Conservation (phyloP, 2,329 filamentous ascomycete species). For the Huntiella moniliformis region DNA sequence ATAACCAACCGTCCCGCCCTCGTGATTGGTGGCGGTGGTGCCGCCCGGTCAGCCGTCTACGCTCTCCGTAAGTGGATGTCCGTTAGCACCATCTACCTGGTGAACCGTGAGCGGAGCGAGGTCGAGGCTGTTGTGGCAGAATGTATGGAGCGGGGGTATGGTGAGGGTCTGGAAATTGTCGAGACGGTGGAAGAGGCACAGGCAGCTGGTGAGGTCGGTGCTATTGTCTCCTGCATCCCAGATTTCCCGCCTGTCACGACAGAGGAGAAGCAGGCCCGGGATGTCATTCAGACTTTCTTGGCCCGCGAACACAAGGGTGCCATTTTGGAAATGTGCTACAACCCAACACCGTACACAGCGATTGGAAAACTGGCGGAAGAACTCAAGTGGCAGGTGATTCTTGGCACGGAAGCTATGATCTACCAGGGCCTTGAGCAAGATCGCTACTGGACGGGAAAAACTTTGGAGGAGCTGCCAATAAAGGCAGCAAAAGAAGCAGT, state of each 20-base stretch:
- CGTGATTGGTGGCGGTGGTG: conserved; percentile 61
- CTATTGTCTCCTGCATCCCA: conserved; percentile 57
- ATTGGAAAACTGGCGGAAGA: conserved; percentile 41
- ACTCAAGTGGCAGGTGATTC: conserved; percentile 52
- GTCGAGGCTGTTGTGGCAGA: conserved; percentile 48
- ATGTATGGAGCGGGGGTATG: conserved; percentile 39
- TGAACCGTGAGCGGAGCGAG: conserved; percentile 53
- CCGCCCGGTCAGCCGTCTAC: conserved; percentile 61
- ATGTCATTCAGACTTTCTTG: conserved; percentile 31
- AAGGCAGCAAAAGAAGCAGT: conserved; percentile 34
- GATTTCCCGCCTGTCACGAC: conserved; percentile 51
- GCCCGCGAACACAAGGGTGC: conserved; percentile 39
- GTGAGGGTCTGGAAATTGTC: conserved; percentile 42
- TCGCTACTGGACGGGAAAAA: conserved; percentile 44
- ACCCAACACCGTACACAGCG: conserved; percentile 50
- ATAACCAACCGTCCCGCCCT: conserved; percentile 40
- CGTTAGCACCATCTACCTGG: conserved; percentile 51
- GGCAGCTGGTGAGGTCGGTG: conserved; percentile 37
- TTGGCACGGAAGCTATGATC: conserved; percentile 60
- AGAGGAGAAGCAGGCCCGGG: conserved; percentile 41
- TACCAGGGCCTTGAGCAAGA: conserved; percentile 59
- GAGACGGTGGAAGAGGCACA: conserved; percentile 40
- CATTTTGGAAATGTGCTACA: conserved; percentile 71
- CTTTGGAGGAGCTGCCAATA: conserved; percentile 39
- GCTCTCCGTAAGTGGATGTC: conserved; percentile 52